These are phyloP conservation scores for Platismatia glauca DNA, from an alignment of 495 filamentous ascomycete species.

Conservation along the genomic window DNA sequence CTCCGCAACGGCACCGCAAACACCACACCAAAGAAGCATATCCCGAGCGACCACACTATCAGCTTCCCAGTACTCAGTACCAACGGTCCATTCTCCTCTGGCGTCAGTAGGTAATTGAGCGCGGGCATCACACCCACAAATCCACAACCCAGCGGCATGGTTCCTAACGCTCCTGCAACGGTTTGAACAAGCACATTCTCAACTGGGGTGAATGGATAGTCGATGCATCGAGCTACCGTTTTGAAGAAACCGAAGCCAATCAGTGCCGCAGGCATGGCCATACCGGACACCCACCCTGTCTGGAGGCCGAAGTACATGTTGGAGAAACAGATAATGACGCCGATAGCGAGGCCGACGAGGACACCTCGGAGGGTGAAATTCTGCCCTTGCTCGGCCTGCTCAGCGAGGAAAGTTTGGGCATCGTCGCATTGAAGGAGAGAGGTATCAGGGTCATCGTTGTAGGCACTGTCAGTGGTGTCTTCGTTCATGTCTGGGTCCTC, in stretches of 20 bases:
- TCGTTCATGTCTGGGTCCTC: conserved; percentile 5
- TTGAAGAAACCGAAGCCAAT: conserved; percentile 98
- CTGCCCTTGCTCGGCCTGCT: conserved; percentile 26
- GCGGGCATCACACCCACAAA: conserved; percentile 93
- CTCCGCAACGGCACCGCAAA: conserved; percentile 83
- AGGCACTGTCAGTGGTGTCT: neutral
- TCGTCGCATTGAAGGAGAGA: conserved; percentile 28
- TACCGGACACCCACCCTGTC: conserved; percentile 81
- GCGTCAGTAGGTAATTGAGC: conserved; percentile 71
- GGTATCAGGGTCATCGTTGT: conserved; percentile 13
- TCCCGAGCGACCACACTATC: conserved; percentile 79
- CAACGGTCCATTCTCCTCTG: conserved; percentile 63
- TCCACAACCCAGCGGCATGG: conserved; percentile 93
- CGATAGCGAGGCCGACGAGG: conserved; percentile 71
- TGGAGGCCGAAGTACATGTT: conserved; percentile 98
- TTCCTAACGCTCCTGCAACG: conserved; percentile 88
- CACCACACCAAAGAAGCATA: conserved; percentile 92
- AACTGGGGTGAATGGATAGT: conserved; percentile 78
- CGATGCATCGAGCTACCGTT: conserved; percentile 56
- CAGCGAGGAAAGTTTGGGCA: conserved; percentile 30
- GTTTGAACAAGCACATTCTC: conserved; percentile 98
- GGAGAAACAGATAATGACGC: conserved; percentile 82
- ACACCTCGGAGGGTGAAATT: conserved; percentile 82
- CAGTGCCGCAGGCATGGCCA: conserved; percentile 88
- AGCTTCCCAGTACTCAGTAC: conserved; percentile 62